These are phyloP conservation scores for Karstenula rhodostoma DNA, from an alignment of 2,329 filamentous ascomycete species.

Conservation along the genomic window DNA sequence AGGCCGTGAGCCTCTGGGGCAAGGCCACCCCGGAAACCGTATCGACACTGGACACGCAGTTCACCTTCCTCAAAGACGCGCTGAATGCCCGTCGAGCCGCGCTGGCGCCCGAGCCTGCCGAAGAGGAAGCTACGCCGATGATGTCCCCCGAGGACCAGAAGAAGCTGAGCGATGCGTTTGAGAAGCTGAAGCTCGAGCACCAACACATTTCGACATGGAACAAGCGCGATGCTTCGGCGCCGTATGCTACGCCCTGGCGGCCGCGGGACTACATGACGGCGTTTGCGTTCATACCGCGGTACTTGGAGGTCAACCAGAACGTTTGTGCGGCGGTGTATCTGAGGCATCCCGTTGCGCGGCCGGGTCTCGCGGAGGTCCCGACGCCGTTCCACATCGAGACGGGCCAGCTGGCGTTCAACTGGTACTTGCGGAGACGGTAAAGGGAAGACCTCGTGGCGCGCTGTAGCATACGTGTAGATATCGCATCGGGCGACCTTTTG, in stretches of 20 bases:
- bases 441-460: neutral
- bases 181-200: constrained; percentile 74
- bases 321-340: constrained; percentile 96
- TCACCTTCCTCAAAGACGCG: constrained; percentile 53
- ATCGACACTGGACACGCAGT: constrained; percentile 56
- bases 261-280: constrained; percentile 87
- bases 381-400: constrained; percentile 77
- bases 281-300: constrained; percentile 93
- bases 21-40: constrained; percentile 53
- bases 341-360: constrained; percentile 88
- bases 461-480: constrained; percentile 15
- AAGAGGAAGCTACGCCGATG: constrained; percentile 26
- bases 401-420: constrained; percentile 87
- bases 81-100: constrained; percentile 26
- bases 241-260: constrained; percentile 90
- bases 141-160: constrained; percentile 63
- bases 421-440: constrained; percentile 87
- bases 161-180: constrained; percentile 65
- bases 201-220: constrained; percentile 71
- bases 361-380: constrained; percentile 76
- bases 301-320: constrained; percentile 97
- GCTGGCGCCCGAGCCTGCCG: constrained; percentile 7
- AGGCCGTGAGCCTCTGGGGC: constrained; percentile 66
- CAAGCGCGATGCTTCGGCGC: constrained; percentile 59
- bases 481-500: constrained; percentile 2